phyloP scores from a whole-genome alignment of 768 basidiomycete species.

The Plicaturopsis crispa region DNA sequence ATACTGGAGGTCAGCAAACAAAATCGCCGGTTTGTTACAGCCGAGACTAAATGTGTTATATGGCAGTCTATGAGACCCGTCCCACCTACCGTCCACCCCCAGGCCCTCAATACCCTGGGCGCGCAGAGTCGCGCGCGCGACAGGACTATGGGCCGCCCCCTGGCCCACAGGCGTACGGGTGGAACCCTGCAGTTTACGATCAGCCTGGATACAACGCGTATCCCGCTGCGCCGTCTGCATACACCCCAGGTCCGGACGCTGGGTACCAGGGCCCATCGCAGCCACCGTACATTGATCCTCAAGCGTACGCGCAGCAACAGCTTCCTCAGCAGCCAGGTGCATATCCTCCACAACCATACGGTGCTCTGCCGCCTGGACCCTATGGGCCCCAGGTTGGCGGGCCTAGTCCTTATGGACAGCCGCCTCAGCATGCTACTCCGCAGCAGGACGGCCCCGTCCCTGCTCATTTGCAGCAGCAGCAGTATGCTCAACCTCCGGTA shows the following conservation, averaged over 20 bases:
- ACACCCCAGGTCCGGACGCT: constrained; percentile 8
- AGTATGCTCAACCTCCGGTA: constrained; percentile 18
- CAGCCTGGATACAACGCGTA: constrained; percentile 35
- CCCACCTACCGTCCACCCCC: constrained; percentile 19
- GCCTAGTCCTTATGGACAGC: no score
- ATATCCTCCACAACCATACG: constrained; percentile 9
- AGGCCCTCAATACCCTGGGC: constrained; percentile 16
- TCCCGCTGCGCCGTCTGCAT: constrained; percentile 14
- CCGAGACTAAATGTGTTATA: no score
- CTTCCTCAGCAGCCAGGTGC: constrained; percentile 6
- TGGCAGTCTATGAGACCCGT: constrained; percentile 9
- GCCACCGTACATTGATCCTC: constrained; percentile 7
- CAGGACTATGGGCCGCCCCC: constrained; percentile 11
- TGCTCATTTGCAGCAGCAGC: constrained; percentile 16
- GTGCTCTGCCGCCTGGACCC: constrained; percentile 2
- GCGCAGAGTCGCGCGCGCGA: constrained; percentile 23
- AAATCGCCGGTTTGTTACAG: constrained; percentile 1
- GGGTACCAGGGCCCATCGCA: constrained; percentile 3
- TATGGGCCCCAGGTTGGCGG: constrained; percentile 1
- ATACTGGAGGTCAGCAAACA: constrained; percentile 46
- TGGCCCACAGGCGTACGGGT: constrained; percentile 40
- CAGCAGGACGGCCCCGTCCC: constrained; percentile 19
- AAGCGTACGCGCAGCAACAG: constrained; percentile 5
- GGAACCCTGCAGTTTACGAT: constrained; percentile 40
- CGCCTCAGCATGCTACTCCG: constrained; percentile 16